phyloP scores from a whole-genome alignment of 495 filamentous ascomycete species.

The Beverwykella pulmonaria region DNA sequence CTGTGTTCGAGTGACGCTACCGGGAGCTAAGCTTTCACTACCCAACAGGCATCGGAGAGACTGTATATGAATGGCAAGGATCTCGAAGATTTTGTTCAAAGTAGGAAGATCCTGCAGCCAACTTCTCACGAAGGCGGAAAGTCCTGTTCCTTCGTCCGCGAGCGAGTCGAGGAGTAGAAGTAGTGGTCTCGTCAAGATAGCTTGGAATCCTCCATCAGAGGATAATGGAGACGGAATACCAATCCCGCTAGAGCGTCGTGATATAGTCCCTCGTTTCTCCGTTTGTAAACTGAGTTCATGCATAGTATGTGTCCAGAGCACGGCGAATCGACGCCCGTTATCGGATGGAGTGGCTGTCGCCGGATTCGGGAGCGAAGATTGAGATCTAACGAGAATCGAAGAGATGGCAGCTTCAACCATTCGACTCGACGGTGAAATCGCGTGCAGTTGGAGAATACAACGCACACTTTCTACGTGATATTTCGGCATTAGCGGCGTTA shows the following conservation, averaged over 20 bases:
- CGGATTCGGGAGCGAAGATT: not conserved
- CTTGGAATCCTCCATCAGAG: constrained; percentile 57
- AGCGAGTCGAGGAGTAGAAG: constrained; percentile 82
- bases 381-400: constrained; percentile 62
- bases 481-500: constrained; percentile 79
- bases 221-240: constrained; percentile 41
- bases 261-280: constrained; percentile 21
- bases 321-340: constrained; percentile 38
- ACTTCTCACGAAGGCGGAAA: constrained; percentile 72
- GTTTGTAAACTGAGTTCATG: constrained; percentile 36
- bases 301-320: constrained; percentile 48
- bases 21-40: constrained; percentile 34
- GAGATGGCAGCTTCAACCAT: constrained; percentile 79
- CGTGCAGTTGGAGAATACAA: constrained; percentile 81
- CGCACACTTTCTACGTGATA: constrained; percentile 92
- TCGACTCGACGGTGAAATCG: constrained; percentile 59
- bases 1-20: not conserved
- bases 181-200: constrained; percentile 79
- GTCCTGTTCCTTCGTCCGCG: constrained; percentile 68
- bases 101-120: constrained; percentile 80
- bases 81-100: constrained; percentile 56
- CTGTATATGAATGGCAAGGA: constrained; percentile 27
- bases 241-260: constrained; percentile 33
- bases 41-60: constrained; percentile 33
- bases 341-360: constrained; percentile 5